A percentile compares a stretch with the other conserved stretches of the same genome.
Conservation (phyloP, 495 filamentous ascomycete species). For the Podospora comata region DNA sequence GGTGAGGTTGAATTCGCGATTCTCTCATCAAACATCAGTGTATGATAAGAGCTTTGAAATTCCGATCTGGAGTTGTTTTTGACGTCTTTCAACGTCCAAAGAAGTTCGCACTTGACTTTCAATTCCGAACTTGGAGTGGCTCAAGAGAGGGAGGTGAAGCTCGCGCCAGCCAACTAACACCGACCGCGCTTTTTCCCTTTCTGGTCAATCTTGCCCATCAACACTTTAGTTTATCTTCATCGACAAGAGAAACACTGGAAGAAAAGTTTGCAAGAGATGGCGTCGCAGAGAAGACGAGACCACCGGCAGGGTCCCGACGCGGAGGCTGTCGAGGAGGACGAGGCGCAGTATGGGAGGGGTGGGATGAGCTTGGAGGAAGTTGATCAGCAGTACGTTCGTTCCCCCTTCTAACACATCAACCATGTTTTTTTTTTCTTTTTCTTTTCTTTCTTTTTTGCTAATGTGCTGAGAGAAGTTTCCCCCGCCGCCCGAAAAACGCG, state of each 20-base stretch:
- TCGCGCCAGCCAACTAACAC: not conserved
- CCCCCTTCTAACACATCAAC: not conserved
- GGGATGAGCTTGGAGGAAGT: slow-evolving; percentile 51
- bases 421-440: not conserved
- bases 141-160: not conserved
- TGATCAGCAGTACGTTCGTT: slow-evolving; percentile 57
- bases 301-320: slow-evolving; percentile 39
- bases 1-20: too few relatives aligned
- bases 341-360: slow-evolving; percentile 46
- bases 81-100: not conserved
- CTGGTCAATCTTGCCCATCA: not conserved
- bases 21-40: not conserved
- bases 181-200: not conserved
- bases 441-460: not conserved
- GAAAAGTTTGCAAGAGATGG: not conserved
- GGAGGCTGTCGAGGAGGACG: slow-evolving; percentile 51
- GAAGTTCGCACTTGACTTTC: not conserved
- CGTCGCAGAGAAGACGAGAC: slow-evolving; percentile 19
- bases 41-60: not conserved
- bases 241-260: slow-evolving; percentile 17
- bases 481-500: slow-evolving; percentile 78
- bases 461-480: slow-evolving; percentile 54
- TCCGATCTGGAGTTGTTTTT: not conserved
- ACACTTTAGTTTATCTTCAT: not conserved
- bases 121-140: not conserved